These are phyloP conservation scores for Symmetrospora coprosmae DNA, from an alignment of 768 basidiomycete genomes.

Conservation along the genomic window DNA sequence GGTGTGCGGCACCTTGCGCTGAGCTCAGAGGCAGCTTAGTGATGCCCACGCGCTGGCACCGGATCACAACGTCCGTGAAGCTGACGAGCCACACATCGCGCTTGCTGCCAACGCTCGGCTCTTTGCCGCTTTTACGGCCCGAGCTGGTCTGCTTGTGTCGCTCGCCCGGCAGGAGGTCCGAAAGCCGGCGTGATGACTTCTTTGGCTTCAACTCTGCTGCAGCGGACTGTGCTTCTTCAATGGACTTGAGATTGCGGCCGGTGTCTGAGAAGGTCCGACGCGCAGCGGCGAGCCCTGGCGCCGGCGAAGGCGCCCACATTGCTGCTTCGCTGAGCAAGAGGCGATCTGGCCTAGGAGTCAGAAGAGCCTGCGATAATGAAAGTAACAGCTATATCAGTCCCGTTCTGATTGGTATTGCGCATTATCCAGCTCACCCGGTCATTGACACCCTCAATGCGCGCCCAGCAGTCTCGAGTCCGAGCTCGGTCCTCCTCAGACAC, in stretches of 20 bases:
- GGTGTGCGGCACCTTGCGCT: constrained; percentile 22
- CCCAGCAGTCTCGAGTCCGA: constrained; percentile 70
- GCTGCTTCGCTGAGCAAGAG: constrained; percentile 62
- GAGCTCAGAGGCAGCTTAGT: constrained; percentile 43
- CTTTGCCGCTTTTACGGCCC: constrained; percentile 42
- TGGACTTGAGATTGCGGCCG: not conserved
- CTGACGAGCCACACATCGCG: constrained; percentile 87
- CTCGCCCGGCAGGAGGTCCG: not conserved
- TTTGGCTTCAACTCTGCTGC: constrained; percentile 9
- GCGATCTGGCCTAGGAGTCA: constrained; percentile 75
- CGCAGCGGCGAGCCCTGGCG: not conserved
- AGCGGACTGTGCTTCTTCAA: not conserved
- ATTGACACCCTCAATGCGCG: constrained; percentile 86
- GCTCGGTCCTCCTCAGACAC: constrained; percentile 90
- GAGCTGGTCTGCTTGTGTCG: constrained; percentile 69
- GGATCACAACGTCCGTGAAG: constrained; percentile 87
- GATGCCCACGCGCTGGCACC: constrained; percentile 78
- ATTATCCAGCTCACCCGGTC: constrained; percentile 49
- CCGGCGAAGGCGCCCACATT: constrained; percentile 24
- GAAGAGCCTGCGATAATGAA: constrained; percentile 42
- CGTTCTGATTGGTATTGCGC: too few relatives aligned
- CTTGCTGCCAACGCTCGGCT: constrained; percentile 46
- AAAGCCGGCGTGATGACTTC: not conserved
- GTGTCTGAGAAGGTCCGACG: constrained; percentile 21
- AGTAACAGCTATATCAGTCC: not conserved